These are phyloP conservation scores for Skeletonema costatum DNA, from an alignment of 108 stramenopile species.

Conservation along the genomic window DNA sequence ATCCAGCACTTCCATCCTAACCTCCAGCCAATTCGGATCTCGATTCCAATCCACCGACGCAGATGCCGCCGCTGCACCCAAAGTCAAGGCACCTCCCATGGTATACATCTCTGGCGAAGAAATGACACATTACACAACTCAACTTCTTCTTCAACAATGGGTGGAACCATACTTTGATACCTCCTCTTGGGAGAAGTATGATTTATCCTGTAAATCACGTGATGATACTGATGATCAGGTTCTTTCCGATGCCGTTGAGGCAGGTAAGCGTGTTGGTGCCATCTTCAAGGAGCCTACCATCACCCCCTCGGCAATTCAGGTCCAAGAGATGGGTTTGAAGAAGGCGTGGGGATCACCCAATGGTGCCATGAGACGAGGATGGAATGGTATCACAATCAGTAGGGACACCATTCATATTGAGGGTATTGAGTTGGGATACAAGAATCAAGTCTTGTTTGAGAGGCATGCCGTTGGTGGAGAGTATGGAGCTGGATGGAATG, in stretches of 20 bases:
- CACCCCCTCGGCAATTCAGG: constrained; percentile 89
- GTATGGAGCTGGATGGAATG: constrained; percentile 94
- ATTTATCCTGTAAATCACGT: constrained; percentile 89
- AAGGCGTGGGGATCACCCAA: constrained; percentile 94
- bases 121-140: constrained; percentile 94
- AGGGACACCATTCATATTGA: constrained; percentile 99
- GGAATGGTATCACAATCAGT: constrained; percentile 97
- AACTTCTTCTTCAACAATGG: constrained; percentile 92
- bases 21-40: neutral
- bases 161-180: constrained; percentile 94
- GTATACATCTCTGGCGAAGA: constrained; percentile 96
- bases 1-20: neutral
- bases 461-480: constrained; percentile 98
- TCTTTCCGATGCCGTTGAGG: constrained; percentile 89
- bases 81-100: constrained; percentile 88
- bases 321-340: constrained; percentile 89
- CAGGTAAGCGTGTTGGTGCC: constrained; percentile 89
- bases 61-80: constrained; percentile 33
- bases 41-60: constrained; percentile 8
- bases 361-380: constrained; percentile 95
- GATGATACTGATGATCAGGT: constrained; percentile 93
- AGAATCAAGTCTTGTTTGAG: constrained; percentile 95
- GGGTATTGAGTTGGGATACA: constrained; percentile 95
- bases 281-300: constrained; percentile 99
- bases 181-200: constrained; percentile 84